These are phyloP conservation scores for Beauveria medogensis DNA, from an alignment of 2,329 filamentous ascomycete species.

Conservation along the genomic window DNA sequence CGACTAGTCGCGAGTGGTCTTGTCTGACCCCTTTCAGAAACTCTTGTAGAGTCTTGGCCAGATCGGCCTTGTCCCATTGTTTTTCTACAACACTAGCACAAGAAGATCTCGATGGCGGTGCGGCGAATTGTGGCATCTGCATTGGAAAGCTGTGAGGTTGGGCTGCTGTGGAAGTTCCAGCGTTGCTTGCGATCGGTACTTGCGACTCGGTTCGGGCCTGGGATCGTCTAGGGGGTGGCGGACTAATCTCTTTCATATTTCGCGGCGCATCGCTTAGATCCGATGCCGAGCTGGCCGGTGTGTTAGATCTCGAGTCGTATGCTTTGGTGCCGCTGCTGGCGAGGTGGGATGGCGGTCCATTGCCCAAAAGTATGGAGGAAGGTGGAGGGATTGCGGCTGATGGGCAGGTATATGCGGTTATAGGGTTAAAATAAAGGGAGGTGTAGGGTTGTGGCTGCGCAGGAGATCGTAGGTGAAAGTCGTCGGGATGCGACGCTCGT, in stretches of 20 bases:
- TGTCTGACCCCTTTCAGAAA: constrained; percentile 36
- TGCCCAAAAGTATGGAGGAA: background rate
- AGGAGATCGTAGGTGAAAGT: background rate
- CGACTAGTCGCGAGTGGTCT: constrained; percentile 36
- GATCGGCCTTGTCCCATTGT: background rate
- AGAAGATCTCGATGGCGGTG: constrained; percentile 8
- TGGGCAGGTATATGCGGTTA: background rate
- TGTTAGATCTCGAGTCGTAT: background rate
- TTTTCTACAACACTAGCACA: background rate
- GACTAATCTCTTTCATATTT: constrained; percentile 18
- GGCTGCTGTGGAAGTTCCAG: constrained; percentile 14
- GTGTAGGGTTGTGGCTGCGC: background rate
- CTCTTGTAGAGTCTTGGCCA: constrained; percentile 22
- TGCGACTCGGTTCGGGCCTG: background rate
- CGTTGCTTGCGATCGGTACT: background rate
- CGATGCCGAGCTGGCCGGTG: background rate
- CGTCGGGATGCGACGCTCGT: background rate
- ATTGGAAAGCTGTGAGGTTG: background rate
- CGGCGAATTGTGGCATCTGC: constrained; percentile 8
- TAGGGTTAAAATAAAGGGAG: background rate
- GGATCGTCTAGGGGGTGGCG: constrained; percentile 20
- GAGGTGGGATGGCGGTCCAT: constrained; percentile 3
- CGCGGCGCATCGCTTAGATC: background rate
- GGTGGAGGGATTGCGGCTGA: background rate
- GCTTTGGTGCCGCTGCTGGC: background rate